A percentile compares a stretch with the other conserved stretches of the same genome.
Conservation (phyloP, 331 rosid species). For the Acacia concinna region DNA sequence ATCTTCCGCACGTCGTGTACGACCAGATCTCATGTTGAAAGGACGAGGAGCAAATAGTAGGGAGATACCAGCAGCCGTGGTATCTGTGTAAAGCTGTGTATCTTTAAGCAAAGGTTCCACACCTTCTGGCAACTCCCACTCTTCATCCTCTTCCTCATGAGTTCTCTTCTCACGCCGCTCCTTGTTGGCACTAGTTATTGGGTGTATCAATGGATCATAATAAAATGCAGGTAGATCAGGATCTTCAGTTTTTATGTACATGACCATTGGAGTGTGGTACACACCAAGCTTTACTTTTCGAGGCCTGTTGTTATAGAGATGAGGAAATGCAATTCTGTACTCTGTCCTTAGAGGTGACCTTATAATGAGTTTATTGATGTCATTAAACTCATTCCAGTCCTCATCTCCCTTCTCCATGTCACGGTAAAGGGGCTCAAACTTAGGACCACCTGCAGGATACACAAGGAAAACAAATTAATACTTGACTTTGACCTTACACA, state of each 20-base stretch:
- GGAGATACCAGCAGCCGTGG: slow-evolving; percentile 95
- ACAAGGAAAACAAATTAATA: slow-evolving; percentile 18
- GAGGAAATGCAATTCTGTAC: slow-evolving; percentile 92
- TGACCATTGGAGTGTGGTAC: slow-evolving; percentile 91
- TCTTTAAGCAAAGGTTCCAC: slow-evolving; percentile 85
- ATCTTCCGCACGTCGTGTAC: slow-evolving; percentile 86
- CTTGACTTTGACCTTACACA: background rate
- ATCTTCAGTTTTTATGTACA: slow-evolving; percentile 92
- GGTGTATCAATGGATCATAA: slow-evolving; percentile 92
- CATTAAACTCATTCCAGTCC: slow-evolving; percentile 99
- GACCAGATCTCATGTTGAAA: slow-evolving; percentile 96
- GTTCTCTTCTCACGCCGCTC: slow-evolving; percentile 74
- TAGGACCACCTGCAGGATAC: slow-evolving; percentile 78
- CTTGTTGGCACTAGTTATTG: slow-evolving; percentile 83
- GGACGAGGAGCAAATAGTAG: slow-evolving; percentile 94
- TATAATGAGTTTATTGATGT: slow-evolving; percentile 92
- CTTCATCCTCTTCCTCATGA: slow-evolving; percentile 78
- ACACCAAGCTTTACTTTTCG: slow-evolving; percentile 92
- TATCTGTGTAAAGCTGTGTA: slow-evolving; percentile 92
- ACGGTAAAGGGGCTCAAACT: slow-evolving; percentile 94
- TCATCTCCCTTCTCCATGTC: slow-evolving; percentile 98
- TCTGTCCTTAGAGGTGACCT: slow-evolving; percentile 96
- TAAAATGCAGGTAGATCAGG: slow-evolving; percentile 98
- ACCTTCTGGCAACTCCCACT: slow-evolving; percentile 75
- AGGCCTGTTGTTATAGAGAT: slow-evolving; percentile 94